Evolutionary conservation across 83 land plant species (phyloP), one percentile per base, ranked within the genome.

Genomic region (Picea mariana): DNA sequence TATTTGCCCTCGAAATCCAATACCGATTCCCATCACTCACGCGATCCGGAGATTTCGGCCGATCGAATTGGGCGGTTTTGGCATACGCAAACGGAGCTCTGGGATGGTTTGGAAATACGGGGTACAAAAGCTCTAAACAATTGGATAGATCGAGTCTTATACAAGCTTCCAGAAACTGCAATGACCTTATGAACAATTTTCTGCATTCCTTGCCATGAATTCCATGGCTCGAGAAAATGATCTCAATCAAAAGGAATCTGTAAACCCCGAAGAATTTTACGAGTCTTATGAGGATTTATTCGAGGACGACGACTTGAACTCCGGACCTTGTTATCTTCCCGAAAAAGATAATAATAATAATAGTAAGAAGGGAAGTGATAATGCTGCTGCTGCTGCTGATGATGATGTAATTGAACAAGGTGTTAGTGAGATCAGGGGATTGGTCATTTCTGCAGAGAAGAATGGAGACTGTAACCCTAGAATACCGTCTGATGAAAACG

Each of bases 251-350:
- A 42, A 42, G 40, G 77, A 73, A n/a, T 73, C 58, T 44, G 49
- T 40, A 44, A 73, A 52, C 24, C 77, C 77, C 47, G 77, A 73
- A n/a, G 77, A 73, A 44, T 73, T 73, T 44, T 73, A 44, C 58
- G 77, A 73, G 55, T 73, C 77, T n/a, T 73, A 73, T 58, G 77
- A 73, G 47, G 77, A 73, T n/a, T 73, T 73, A 44, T 73, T 73
- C 77, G 77, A 73, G 16, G 77, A 73, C 13, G 77, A 73, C 0
- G 77, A 73, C 21, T 73, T 11, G 58, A 47, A 11, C 5, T 73
- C 9, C 55, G 77, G 77, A 3, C 77, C 77, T 73, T 73, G 77
- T 73, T 73, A 73, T 73, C 77, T 73, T 17, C 77, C 77, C 24
- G 77, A 73, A 4, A 73, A 73, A 73, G 40, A 17, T 11, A 20